These are phyloP conservation scores for Nematodospora valgi DNA, from an alignment of 805 yeast species.

Conservation along the genomic window DNA sequence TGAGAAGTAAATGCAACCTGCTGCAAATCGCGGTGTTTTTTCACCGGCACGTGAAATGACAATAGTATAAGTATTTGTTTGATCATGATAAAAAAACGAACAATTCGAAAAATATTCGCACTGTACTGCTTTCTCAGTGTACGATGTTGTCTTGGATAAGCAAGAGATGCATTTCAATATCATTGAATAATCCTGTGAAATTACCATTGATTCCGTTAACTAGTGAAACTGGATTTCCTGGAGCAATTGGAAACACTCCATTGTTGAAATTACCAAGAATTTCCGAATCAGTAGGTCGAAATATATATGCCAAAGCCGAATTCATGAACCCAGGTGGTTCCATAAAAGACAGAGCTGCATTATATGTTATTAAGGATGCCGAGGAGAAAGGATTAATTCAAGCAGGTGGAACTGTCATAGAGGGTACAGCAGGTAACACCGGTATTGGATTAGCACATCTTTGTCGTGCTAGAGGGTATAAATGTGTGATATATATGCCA, in stretches of 20 bases:
- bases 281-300: constrained; percentile 28
- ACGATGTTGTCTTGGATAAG: constrained; percentile 1
- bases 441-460: constrained; percentile 86
- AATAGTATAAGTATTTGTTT: no score
- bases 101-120: no score
- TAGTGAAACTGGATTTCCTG: constrained; percentile 65
- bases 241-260: constrained; percentile 94
- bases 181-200: constrained; percentile 13
- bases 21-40: no score
- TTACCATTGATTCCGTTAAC: constrained; percentile 62
- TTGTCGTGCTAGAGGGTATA: constrained; percentile 79
- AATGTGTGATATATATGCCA: constrained; percentile 87
- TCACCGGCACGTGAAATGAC: no score
- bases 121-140: no score
- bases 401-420: constrained; percentile 85
- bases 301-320: constrained; percentile 82
- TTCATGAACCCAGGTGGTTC: constrained; percentile 94
- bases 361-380: constrained; percentile 73
- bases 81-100: no score
- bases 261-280: constrained; percentile 42
- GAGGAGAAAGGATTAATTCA: constrained; percentile 60
- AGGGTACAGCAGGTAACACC: constrained; percentile 96
- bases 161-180: constrained; percentile 15
- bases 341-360: constrained; percentile 87
- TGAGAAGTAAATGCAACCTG: no score